These are phyloP conservation scores for Moesziomyces sp. DNA, from an alignment of 1,284 basidiomycete species.

Conservation along the genomic window DNA sequence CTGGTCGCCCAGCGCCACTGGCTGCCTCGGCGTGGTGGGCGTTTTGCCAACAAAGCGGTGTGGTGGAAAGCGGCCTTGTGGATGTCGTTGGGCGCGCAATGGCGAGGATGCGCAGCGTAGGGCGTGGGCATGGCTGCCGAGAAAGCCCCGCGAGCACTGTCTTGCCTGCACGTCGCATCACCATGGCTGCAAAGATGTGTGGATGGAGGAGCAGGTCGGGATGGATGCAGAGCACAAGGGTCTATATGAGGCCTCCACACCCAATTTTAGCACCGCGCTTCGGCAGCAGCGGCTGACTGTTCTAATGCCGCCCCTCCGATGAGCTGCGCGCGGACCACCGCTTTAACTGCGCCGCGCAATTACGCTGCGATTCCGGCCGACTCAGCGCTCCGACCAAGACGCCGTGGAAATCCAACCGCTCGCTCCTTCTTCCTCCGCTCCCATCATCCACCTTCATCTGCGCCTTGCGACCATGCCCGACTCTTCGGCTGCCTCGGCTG, in stretches of 20 bases:
- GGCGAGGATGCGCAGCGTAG: background rate
- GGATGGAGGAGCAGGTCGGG: background rate
- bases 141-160: slow-evolving; percentile 4
- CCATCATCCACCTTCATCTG: background rate
- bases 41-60: background rate
- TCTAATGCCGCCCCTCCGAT: background rate
- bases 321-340: background rate
- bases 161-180: background rate
- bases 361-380: background rate
- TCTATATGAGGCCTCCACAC: background rate
- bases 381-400: background rate
- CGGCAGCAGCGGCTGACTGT: too few species aligned
- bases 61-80: background rate
- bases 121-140: slow-evolving; percentile 1
- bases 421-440: too few species aligned
- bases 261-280: background rate
- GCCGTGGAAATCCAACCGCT: too few species aligned
- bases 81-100: background rate
- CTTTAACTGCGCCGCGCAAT: background rate
- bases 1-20: too few species aligned
- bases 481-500: background rate
- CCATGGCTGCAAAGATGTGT: background rate
- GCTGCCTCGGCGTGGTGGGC: slow-evolving; percentile 2
- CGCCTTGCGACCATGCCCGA: slow-evolving; percentile 4
- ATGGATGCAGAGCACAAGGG: background rate